Evolutionary conservation across 2,329 filamentous ascomycete genomes (phyloP).

Genomic region (Sclerotinia minor): DNA sequence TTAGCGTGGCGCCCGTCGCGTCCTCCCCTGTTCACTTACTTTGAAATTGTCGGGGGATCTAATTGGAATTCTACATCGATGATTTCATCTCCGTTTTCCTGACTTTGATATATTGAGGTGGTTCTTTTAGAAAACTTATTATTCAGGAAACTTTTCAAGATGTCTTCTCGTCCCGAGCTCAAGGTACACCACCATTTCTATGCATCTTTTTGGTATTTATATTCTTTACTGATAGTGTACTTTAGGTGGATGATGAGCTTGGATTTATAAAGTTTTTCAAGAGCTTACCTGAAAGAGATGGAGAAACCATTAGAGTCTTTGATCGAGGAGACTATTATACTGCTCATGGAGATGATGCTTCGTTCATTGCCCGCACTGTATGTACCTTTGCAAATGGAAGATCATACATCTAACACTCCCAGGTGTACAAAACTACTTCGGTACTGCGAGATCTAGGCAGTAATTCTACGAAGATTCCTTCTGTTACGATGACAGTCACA

Average conservation of each 20-base stretch:
- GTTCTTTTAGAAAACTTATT: neutral
- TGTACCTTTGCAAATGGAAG: slow-evolving; percentile 31
- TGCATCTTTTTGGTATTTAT: slow-evolving; percentile 3
- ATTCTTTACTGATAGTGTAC: slow-evolving; percentile 26
- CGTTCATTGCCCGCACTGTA: slow-evolving; percentile 77
- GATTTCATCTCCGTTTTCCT: neutral
- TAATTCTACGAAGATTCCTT: slow-evolving; percentile 81
- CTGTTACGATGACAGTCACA: slow-evolving; percentile 92
- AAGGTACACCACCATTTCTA: slow-evolving; percentile 52
- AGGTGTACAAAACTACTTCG: slow-evolving; percentile 97
- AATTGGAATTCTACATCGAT: neutral
- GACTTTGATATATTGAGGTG: neutral
- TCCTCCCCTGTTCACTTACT: neutral
- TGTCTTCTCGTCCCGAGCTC: slow-evolving; percentile 71
- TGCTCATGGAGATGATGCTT: slow-evolving; percentile 82
- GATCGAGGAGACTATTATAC: slow-evolving; percentile 95
- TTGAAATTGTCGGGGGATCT: neutral
- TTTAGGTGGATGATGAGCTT: slow-evolving; percentile 88
- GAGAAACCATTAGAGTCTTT: slow-evolving; percentile 84
- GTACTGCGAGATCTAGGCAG: slow-evolving; percentile 88
- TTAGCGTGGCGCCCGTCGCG: slow-evolving; percentile 17
- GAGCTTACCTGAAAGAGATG: slow-evolving; percentile 68
- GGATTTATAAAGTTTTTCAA: slow-evolving; percentile 98
- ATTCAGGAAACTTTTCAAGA: slow-evolving; percentile 44
- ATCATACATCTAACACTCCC: slow-evolving; percentile 17